Percentiles rank a stretch among this genome's conserved stretches.
Evolutionary conservation across 1,284 basidiomycete genomes (phyloP).

Genomic region (Tilletia walkeri): DNA sequence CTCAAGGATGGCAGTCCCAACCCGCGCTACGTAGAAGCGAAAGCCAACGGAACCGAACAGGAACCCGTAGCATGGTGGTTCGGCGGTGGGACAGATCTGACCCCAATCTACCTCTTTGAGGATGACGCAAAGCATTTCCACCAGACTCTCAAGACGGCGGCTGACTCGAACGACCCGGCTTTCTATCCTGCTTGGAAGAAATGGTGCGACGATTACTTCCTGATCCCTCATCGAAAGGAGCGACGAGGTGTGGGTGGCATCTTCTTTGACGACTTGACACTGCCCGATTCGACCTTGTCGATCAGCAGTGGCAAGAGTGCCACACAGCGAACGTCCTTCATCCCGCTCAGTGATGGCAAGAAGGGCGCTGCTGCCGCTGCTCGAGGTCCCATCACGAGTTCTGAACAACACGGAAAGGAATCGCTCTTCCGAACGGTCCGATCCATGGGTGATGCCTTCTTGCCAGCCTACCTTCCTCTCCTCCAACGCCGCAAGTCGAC

Average conservation of each 20-base stretch:
- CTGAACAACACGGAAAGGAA: constrained; percentile 40
- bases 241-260: constrained; percentile 87
- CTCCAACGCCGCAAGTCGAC: constrained; percentile 41
- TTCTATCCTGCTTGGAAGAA: constrained; percentile 82
- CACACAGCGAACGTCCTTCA: constrained; percentile 23
- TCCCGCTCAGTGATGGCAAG: constrained; percentile 41
- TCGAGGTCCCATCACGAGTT: constrained; percentile 31
- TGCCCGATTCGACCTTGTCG: constrained; percentile 31
- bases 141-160: constrained; percentile 71
- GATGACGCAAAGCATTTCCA: constrained; percentile 89
- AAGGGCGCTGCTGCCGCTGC: constrained; percentile 24
- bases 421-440: constrained; percentile 48
- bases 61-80: constrained; percentile 88
- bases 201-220: constrained; percentile 98
- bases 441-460: constrained; percentile 49
- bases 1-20: constrained; percentile 52
- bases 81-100: constrained; percentile 93
- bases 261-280: constrained; percentile 73
- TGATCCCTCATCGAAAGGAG: constrained; percentile 86
- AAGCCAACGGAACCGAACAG: constrained; percentile 9
- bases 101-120: constrained; percentile 86
- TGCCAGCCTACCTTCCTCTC: constrained; percentile 52
- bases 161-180: constrained; percentile 69
- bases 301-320: neutral
- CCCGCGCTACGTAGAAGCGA: constrained; percentile 41